Percentiles rank a stretch among this genome's conserved stretches.
Evolutionary conservation across 495 filamentous ascomycete species (phyloP).

Genomic region (Hypoxylon fragiforme): DNA sequence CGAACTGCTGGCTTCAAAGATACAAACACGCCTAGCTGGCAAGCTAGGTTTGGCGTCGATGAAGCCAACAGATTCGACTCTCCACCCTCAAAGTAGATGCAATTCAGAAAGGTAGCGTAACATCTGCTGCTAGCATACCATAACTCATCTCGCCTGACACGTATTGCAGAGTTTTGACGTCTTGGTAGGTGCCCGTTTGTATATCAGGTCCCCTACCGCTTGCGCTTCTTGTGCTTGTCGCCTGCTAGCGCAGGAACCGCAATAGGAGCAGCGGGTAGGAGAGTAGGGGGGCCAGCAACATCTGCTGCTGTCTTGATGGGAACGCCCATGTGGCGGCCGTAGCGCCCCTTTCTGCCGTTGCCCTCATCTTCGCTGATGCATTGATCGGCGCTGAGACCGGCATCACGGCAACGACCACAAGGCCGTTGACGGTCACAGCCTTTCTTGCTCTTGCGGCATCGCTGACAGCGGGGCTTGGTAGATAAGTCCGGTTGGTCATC

Average conservation of each 20-base stretch:
- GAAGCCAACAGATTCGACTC: conserved; percentile 8
- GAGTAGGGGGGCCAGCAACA: conserved; percentile 33
- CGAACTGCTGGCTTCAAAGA: conserved; percentile 3
- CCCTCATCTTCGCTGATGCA: conserved; percentile 97
- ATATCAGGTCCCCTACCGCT: conserved; percentile 42
- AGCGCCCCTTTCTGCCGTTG: conserved; percentile 94
- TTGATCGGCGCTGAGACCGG: conserved; percentile 85
- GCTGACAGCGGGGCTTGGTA: conserved; percentile 94
- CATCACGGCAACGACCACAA: conserved; percentile 93
- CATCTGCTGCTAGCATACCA: not conserved
- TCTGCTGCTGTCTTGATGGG: conserved; percentile 70
- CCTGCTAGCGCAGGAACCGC: conserved; percentile 26
- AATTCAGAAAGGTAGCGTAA: conserved; percentile 5
- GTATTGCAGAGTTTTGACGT: conserved; percentile 8
- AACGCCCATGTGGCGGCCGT: conserved; percentile 96
- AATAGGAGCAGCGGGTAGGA: conserved; percentile 47
- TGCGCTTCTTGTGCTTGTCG: conserved; percentile 56
- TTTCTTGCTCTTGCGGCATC: conserved; percentile 99
- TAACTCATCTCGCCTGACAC: conserved; percentile 7
- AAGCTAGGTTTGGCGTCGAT: conserved; percentile 1
- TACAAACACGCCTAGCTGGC: conserved; percentile 4
- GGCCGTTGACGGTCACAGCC: conserved; percentile 95
- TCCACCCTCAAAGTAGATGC: conserved; percentile 3
- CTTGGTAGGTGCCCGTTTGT: conserved; percentile 2
- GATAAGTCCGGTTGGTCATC: conserved; percentile 88